Percentiles rank a stretch among this genome's conserved stretches.
Conservation (phyloP, 306 rosid species). For the Senna siamea region DNA sequence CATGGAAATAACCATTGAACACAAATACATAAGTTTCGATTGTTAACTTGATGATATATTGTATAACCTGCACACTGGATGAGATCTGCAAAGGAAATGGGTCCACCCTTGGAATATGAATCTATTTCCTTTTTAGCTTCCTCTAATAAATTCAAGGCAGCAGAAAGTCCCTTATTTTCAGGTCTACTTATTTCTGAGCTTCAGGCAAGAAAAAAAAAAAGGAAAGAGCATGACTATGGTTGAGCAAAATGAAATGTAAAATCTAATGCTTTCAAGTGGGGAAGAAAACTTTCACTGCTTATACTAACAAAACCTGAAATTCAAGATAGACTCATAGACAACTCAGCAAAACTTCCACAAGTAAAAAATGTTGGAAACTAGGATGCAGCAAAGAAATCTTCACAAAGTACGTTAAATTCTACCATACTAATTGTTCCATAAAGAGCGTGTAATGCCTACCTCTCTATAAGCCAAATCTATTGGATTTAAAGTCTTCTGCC, state of each 20-base stretch:
- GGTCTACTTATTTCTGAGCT: slow-evolving; percentile 97
- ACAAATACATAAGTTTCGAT: slow-evolving; percentile 13
- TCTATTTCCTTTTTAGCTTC: slow-evolving; percentile 93
- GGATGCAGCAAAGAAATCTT: slow-evolving; percentile 5
- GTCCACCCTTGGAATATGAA: slow-evolving; percentile 86
- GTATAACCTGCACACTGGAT: slow-evolving; percentile 76
- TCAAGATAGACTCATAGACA: slow-evolving; percentile 13
- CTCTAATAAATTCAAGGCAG: slow-evolving; percentile 76
- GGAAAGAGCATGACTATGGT: slow-evolving; percentile 18
- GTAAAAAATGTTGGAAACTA: neutral
- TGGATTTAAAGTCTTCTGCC: slow-evolving; percentile 28
- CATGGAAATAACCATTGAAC: neutral
- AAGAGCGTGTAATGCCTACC: slow-evolving; percentile 12
- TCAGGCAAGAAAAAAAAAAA: slow-evolving; percentile 48
- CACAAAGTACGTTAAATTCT: slow-evolving; percentile 17
- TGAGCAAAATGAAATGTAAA: slow-evolving; percentile 15
- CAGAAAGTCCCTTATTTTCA: slow-evolving; percentile 76
- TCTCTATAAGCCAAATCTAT: slow-evolving; percentile 5
- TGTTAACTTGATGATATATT: slow-evolving; percentile 32
- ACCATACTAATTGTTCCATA: slow-evolving; percentile 11
- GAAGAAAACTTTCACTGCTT: neutral
- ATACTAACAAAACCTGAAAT: slow-evolving; percentile 16
- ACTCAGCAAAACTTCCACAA: neutral
- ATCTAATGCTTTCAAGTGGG: slow-evolving; percentile 13
- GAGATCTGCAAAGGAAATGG: slow-evolving; percentile 87